Conservation (phyloP, 1,284 basidiomycete genomes). For the Taiwanofungus camphoratus region DNA sequence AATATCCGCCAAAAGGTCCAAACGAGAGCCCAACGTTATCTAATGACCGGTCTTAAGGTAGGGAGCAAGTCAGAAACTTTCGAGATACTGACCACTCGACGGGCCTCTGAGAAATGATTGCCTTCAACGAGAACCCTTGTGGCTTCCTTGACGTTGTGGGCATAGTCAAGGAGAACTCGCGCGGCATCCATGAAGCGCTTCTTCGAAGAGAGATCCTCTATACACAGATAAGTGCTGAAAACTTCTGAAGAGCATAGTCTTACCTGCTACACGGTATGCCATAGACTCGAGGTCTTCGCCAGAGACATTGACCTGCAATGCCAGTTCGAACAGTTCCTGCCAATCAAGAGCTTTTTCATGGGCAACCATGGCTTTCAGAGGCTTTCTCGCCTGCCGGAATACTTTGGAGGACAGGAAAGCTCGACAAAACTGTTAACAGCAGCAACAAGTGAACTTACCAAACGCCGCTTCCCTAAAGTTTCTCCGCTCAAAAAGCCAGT, state of each 20-base stretch:
- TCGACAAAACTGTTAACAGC: background rate
- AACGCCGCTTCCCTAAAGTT: conserved; percentile 83
- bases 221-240: conserved; percentile 4
- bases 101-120: conserved; percentile 81
- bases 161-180: conserved; percentile 83
- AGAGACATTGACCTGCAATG: conserved; percentile 38
- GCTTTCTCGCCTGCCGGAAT: conserved; percentile 62
- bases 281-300: conserved; percentile 55
- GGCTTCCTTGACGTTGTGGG: conserved; percentile 73
- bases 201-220: conserved; percentile 78
- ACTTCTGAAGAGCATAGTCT: conserved; percentile 17
- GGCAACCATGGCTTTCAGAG: conserved; percentile 74
- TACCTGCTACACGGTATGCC: conserved; percentile 74
- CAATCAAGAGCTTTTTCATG: conserved; percentile 85
- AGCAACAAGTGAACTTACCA: conserved; percentile 39
- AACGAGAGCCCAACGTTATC: conserved; percentile 52
- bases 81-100: conserved; percentile 62
- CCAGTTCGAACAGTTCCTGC: conserved; percentile 87
- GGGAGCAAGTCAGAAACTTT: background rate
- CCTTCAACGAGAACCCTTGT: conserved; percentile 77
- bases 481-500: conserved; percentile 81
- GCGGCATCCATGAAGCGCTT: conserved; percentile 81
- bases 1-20: conserved; percentile 68
- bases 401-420: conserved; percentile 36
- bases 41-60: conserved; percentile 26